A percentile compares a stretch with the other conserved stretches of the same genome.
Conservation (phyloP, 1,284 basidiomycete genomes). For the Leucoagaricus sp. region DNA sequence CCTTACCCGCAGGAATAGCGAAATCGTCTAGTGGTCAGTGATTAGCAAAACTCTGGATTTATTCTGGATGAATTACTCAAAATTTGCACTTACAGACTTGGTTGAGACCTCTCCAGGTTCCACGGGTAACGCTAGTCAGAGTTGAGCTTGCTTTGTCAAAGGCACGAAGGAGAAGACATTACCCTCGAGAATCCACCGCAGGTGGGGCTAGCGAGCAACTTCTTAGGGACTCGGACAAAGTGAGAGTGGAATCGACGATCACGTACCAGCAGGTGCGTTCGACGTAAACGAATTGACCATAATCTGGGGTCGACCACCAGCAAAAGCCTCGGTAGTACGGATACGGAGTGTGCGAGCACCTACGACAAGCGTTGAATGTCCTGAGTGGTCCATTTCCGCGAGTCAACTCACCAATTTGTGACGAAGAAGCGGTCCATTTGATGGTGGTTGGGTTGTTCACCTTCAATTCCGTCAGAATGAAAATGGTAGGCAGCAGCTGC, state of each 20-base stretch:
- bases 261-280: constrained; percentile 36
- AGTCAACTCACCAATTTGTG: constrained; percentile 37
- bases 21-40: constrained; percentile 33
- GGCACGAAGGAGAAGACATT: constrained; percentile 11
- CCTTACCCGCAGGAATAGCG: constrained; percentile 39
- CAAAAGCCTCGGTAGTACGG: constrained; percentile 46
- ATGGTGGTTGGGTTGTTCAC: constrained; percentile 47
- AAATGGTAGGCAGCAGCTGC: no score
- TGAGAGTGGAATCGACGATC: background rate
- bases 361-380: constrained; percentile 13
- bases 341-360: constrained; percentile 48
- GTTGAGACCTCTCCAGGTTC: constrained; percentile 48
- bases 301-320: constrained; percentile 44
- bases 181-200: constrained; percentile 42
- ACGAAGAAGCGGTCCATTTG: constrained; percentile 42
- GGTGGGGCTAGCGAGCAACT: constrained; percentile 34
- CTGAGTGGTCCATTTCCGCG: background rate
- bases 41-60: background rate
- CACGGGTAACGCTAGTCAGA: constrained; percentile 37
- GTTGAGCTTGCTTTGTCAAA: constrained; percentile 10
- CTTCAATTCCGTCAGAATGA: no score
- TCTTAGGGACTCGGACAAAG: background rate
- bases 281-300: constrained; percentile 44
- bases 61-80: background rate
- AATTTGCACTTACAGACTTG: constrained; percentile 38